These are phyloP conservation scores for Clausena lansium DNA, from an alignment of 345 rosid species.

Conservation along the genomic window DNA sequence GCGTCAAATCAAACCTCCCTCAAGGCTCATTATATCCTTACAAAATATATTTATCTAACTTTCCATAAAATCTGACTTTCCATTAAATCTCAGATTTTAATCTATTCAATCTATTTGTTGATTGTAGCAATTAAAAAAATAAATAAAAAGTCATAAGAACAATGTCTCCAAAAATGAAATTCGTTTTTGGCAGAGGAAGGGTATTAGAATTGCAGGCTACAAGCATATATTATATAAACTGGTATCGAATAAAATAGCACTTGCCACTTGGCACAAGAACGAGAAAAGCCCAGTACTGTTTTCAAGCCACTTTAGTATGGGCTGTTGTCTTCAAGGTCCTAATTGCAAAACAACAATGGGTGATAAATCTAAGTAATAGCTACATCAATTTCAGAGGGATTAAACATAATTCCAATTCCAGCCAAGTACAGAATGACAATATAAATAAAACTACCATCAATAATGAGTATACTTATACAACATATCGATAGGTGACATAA, in stretches of 20 bases:
- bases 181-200: background rate
- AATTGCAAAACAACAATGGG: background rate
- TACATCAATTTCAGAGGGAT: background rate
- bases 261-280: background rate
- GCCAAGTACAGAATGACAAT: background rate
- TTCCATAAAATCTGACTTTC: too few relatives aligned
- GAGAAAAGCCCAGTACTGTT: background rate
- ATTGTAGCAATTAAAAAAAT: too few relatives aligned
- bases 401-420: background rate
- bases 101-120: too few relatives aligned
- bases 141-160: too few relatives aligned
- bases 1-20: too few relatives aligned
- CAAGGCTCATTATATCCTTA: too few relatives aligned
- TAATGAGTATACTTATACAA: slow-evolving; percentile 33
- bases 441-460: background rate
- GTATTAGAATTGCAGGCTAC: background rate
- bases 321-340: background rate
- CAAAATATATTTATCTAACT: background rate
- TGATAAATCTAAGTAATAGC: background rate
- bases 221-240: background rate
- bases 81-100: background rate
- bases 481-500: slow-evolving; percentile 62
- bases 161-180: background rate
- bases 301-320: background rate
- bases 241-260: background rate